Evolutionary conservation across 306 rosid species (phyloP), one percentile per base, ranked within the genome.

Genomic region (Cucumis sativus): DNA sequence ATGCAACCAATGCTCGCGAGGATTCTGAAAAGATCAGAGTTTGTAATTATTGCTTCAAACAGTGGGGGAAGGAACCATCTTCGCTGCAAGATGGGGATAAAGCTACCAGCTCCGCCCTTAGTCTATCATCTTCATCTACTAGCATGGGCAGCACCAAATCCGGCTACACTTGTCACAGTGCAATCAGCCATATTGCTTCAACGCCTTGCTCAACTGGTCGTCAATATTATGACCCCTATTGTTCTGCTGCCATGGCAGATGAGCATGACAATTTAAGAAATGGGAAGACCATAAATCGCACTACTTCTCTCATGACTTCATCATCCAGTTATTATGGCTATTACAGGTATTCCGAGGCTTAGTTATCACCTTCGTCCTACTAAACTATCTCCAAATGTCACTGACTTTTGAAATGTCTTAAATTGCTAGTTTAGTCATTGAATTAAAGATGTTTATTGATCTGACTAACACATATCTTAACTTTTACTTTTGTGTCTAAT

Each of bases 11-110:
- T 74, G 55, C 82, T 59, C 59, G 51, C 81, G 97, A 88, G 63
- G 97, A 92, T 79, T 56, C 69, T 79, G 98, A 92, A 65, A 92
- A 79, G 88, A 84, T 96, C 82, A 95, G 98, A 54, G 97, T 87
- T 14, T 96, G 99, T 83, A 91, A 92, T 83, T 96, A 77, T 79
- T 96, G 99, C 84, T 92, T 81, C 91, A 89, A 87, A 88, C 92
- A 91, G 81, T 89, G 88, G 90, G 90, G 85, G 85, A 83, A 86
- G 83, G 89, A 91, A 23, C 9, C 73, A 78, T 83, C 81, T 79
- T 21, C 88, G 65, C 23, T 64, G 70, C 86, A 86, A 52, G 86
- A 82, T 72, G 78, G 83, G 83, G 77, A 60, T 63, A 87, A 81
- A 69, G 76, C 55, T 63, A 74, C 97, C 77, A 82, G 82, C 85